These are phyloP conservation scores for Stromatinia cepivora DNA, from an alignment of 2,329 filamentous ascomycete genomes.

Conservation along the genomic window DNA sequence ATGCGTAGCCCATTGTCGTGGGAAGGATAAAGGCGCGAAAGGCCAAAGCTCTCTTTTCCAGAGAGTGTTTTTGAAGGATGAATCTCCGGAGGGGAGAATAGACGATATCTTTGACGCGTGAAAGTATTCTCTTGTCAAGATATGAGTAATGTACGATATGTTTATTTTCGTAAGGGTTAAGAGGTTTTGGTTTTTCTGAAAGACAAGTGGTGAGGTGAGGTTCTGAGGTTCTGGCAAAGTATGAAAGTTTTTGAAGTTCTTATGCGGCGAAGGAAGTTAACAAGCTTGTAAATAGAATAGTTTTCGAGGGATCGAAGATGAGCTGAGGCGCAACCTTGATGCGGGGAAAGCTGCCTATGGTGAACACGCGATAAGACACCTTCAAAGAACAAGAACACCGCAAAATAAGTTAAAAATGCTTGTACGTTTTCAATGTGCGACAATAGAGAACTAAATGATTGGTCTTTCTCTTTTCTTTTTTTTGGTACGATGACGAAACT, in stretches of 20 bases:
- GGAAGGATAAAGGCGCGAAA: conserved; percentile 25
- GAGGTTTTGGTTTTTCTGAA: neutral
- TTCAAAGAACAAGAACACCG: conserved; percentile 19
- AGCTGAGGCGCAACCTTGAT: conserved; percentile 24
- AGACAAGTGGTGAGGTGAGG: conserved; percentile 5
- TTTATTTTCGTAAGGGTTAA: neutral
- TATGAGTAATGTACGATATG: neutral
- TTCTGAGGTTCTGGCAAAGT: conserved; percentile 2
- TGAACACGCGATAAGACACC: conserved; percentile 22
- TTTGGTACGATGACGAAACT: conserved; percentile 4
- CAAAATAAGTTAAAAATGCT: conserved; percentile 13
- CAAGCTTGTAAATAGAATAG: conserved; percentile 14
- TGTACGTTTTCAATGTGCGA: conserved; percentile 18
- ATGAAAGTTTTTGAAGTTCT: conserved; percentile 4
- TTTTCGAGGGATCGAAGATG: conserved; percentile 24
- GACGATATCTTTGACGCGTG: neutral
- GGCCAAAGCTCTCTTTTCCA: conserved; percentile 23
- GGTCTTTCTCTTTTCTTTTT: neutral
- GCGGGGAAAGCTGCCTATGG: conserved; percentile 23
- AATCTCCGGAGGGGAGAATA: conserved; percentile 6
- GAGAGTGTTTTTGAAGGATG: neutral
- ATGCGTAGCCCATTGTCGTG: conserved; percentile 40
- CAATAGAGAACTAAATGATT: conserved; percentile 14
- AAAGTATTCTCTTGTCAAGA: neutral
- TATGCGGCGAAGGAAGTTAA: conserved; percentile 10